phyloP scores from a whole-genome alignment of 1,284 basidiomycete species.

The Laetiporus sulphureus region DNA sequence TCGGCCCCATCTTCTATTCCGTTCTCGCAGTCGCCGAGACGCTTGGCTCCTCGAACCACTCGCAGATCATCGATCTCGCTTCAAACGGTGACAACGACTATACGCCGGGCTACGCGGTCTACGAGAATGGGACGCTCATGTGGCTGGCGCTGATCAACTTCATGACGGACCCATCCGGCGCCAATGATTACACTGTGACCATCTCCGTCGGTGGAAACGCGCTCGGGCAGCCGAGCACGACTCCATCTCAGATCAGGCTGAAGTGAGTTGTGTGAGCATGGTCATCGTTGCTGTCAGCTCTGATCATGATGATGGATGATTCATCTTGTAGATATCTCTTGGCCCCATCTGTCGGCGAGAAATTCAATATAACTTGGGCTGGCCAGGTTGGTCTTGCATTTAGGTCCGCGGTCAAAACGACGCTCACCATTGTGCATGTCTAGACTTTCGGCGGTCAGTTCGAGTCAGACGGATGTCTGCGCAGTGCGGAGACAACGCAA shows the following conservation, averaged over 20 bases:
- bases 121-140: conserved; percentile 50
- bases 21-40: conserved; percentile 63
- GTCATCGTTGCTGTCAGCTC: too few relatives aligned
- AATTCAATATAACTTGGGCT: conserved; percentile 71
- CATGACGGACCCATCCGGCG: conserved; percentile 45
- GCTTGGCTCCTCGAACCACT: conserved; percentile 51
- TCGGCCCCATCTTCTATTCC: conserved; percentile 66
- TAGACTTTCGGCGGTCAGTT: conserved; percentile 67
- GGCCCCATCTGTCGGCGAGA: conserved; percentile 49
- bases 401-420: neutral
- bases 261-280: conserved; percentile 38
- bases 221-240: conserved; percentile 27
- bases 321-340: conserved; percentile 47
- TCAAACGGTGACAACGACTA: conserved; percentile 41
- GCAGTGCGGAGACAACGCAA: conserved; percentile 32
- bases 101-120: conserved; percentile 70
- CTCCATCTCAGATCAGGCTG: conserved; percentile 42
- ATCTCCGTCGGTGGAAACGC: conserved; percentile 39
- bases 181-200: conserved; percentile 41
- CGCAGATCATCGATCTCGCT: conserved; percentile 55
- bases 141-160: conserved; percentile 68
- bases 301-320: too few relatives aligned
- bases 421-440: neutral
- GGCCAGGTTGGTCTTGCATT: conserved; percentile 34
- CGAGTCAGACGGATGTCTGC: conserved; percentile 44